These are phyloP conservation scores for Diplosphaera chodatii DNA, from an alignment of 139 green algal genomes.

Conservation along the genomic window DNA sequence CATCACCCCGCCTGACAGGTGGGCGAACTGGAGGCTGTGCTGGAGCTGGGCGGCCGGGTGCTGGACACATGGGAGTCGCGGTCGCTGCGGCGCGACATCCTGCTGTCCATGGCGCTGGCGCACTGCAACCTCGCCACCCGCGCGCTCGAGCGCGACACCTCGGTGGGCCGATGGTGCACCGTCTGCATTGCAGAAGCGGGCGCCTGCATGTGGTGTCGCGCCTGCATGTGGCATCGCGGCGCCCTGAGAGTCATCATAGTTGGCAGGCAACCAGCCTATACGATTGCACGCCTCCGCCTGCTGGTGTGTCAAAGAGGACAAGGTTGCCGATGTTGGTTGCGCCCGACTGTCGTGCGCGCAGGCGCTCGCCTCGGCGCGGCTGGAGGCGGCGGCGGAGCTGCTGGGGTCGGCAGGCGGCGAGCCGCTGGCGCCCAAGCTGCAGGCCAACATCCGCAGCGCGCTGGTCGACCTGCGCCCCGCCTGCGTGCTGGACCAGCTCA, in stretches of 20 bases:
- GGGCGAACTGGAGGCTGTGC: conserved; percentile 33
- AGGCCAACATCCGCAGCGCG: conserved; percentile 34
- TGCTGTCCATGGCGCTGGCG: conserved; percentile 47
- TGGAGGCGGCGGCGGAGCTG: conserved; percentile 52
- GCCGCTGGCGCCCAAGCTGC: conserved; percentile 37
- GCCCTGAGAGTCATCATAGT: too few species aligned
- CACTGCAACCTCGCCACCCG: conserved; percentile 46
- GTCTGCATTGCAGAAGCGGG: too few species aligned
- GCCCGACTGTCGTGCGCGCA: too few species aligned
- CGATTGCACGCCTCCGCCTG: too few species aligned
- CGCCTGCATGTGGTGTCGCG: too few species aligned
- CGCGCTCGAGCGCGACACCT: conserved; percentile 9
- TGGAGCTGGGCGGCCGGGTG: conserved; percentile 22
- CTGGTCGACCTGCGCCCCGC: conserved; percentile 37
- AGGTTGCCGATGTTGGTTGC: too few species aligned
- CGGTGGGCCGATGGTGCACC: too few species aligned
- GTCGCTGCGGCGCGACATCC: conserved; percentile 32
- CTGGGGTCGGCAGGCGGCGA: conserved; percentile 23
- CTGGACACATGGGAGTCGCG: conserved; percentile 22
- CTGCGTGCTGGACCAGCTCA: conserved; percentile 37
- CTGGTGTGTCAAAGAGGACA: too few species aligned
- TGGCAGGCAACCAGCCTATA: too few species aligned
- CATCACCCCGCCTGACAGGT: too few species aligned
- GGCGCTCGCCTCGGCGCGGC: conserved; percentile 20
- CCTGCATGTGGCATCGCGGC: too few species aligned